A percentile compares a stretch with the other conserved stretches of the same genome.
Conservation (phyloP, 257 asterid species). For the Plantago ovata region DNA sequence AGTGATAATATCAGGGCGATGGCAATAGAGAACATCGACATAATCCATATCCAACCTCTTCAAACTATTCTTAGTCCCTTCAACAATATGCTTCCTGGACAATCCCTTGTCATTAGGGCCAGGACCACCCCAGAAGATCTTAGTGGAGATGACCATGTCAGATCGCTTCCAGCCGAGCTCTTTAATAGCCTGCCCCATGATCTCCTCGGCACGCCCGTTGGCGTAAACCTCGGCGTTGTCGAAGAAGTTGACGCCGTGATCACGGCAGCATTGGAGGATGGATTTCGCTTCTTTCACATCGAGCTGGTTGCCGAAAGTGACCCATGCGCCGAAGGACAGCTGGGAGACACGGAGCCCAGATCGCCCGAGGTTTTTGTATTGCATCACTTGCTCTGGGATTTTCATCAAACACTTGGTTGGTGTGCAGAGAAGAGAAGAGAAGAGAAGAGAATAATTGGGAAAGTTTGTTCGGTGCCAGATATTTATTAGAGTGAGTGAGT, state of each 20-base stretch:
- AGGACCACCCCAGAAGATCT: slow-evolving; percentile 98
- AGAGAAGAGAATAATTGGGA: no score
- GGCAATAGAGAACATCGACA: slow-evolving; percentile 77
- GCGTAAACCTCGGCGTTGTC: slow-evolving; percentile 99
- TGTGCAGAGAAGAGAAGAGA: no score
- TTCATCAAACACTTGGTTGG: slow-evolving; percentile 21
- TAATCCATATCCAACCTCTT: slow-evolving; percentile 91
- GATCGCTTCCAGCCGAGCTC: slow-evolving; percentile 96
- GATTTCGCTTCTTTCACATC: slow-evolving; percentile 93
- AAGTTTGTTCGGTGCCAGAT: no score
- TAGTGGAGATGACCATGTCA: slow-evolving; percentile 81
- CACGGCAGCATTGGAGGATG: slow-evolving; percentile 93
- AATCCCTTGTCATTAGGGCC: slow-evolving; percentile 97
- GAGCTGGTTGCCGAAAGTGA: slow-evolving; percentile 91
- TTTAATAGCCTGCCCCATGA: slow-evolving; percentile 97
- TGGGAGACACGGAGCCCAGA: slow-evolving; percentile 96
- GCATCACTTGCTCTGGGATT: slow-evolving; percentile 60
- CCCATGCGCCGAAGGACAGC: slow-evolving; percentile 95
- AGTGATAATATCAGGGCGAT: slow-evolving; percentile 71
- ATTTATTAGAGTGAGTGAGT: no score
- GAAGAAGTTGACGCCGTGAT: slow-evolving; percentile 87
- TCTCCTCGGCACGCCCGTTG: slow-evolving; percentile 94
- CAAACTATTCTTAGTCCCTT: slow-evolving; percentile 73
- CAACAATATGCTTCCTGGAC: slow-evolving; percentile 82
- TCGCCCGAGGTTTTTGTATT: slow-evolving; percentile 83